Evolutionary conservation across 352 stramenopile genomes (phyloP).

Genomic region (Globisporangium solare): DNA sequence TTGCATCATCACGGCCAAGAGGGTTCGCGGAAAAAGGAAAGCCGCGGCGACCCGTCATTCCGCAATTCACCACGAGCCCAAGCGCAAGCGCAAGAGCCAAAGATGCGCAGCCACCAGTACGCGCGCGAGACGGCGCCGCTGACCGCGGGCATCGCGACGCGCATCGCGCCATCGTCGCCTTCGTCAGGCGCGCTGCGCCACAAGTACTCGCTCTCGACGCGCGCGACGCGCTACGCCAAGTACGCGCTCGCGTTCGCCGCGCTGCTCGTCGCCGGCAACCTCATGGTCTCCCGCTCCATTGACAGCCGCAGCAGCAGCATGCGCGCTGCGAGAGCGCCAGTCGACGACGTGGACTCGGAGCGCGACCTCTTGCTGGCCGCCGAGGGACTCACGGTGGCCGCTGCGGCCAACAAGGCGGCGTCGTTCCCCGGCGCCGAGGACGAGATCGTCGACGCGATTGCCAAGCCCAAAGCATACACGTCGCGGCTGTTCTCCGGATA

Average conservation of each 20-base stretch:
- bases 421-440: conserved; percentile 15
- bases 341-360: not conserved
- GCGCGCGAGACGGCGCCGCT: not conserved
- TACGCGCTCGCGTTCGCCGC: conserved; percentile 2
- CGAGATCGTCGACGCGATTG: conserved; percentile 13
- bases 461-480: conserved; percentile 14
- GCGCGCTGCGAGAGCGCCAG: not conserved
- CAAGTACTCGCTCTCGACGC: not conserved
- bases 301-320: not conserved
- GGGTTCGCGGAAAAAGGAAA: not conserved
- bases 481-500: conserved; percentile 19
- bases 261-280: conserved; percentile 10
- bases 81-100: not conserved
- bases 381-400: not conserved
- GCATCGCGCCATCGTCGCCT: not conserved
- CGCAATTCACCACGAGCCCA: not conserved
- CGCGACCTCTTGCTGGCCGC: not conserved
- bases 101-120: not conserved
- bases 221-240: conserved; percentile 2
- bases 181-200: not conserved
- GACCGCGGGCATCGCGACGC: not conserved
- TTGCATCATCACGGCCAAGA: not conserved
- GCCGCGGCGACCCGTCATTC: too few species aligned
- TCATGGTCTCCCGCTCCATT: conserved; percentile 7
- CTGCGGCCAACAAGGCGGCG: conserved; percentile 2